Evolutionary conservation across 2,329 filamentous ascomycete species (phyloP), one percentile per base, ranked within the genome.

Genomic region (Chlorencoelia australis): DNA sequence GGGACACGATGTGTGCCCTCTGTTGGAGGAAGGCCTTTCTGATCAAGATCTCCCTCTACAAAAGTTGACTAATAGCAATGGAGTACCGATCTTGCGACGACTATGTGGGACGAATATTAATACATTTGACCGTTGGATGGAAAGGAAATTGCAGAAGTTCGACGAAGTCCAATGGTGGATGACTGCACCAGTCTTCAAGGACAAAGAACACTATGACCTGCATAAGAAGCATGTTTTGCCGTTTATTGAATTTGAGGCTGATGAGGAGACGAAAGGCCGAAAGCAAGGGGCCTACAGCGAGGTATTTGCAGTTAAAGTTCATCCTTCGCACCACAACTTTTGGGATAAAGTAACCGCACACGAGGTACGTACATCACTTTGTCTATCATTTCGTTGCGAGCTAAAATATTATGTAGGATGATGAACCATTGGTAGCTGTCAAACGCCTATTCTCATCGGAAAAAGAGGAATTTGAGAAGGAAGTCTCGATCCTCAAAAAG

Each of bases 301-400:
- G 7, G 48, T 52, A 1, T 52, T 30, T n/a, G 22, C 37, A 4
- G 45, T 48, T 1, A 14, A 29, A 10, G 30, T 51, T 7, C 48
- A 50, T 34, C 37, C 42, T 8, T 39, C 45, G 14, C 49, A 52
- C 33, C 48, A 52, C n/a, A n/a, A 37, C 0, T 43, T 49, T 18
- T 47, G 41, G 37, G 4, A 16, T 24, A 17, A 18, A 5, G 3
- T 8, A n/a, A 14, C 10, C 2, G 3, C 16, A 15, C 5, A 17
- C 17, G 15, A 22, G 19, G 16, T 29, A 18, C 17, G 11, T 29
- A 3, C n/a, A n/a, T n/a, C n/a, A n/a, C n/a, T n/a, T n/a, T n/a
- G n/a, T n/a, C n/a, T n/a, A n/a, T n/a, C n/a, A n/a, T n/a, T n/a
- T n/a, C n/a, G n/a, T n/a, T n/a, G n/a, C 17, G 7, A 2, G 1